These are phyloP conservation scores for Rhodomyrtus tomentosa DNA, from an alignment of 345 rosid species.

Conservation along the genomic window DNA sequence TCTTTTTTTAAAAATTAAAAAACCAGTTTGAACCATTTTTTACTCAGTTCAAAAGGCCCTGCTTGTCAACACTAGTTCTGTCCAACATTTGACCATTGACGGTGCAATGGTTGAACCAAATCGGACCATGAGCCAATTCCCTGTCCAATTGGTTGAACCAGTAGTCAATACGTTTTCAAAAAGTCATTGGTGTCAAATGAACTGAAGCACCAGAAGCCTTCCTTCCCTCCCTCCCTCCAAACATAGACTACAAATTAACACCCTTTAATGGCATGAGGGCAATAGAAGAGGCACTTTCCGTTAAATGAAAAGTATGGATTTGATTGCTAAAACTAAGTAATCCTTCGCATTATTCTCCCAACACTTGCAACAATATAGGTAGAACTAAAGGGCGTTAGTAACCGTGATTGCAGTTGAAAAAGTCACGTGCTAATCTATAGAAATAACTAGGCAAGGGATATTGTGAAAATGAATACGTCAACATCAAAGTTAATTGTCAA, in stretches of 20 bases:
- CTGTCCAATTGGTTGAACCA: neutral
- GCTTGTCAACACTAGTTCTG: neutral
- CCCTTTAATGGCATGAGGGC: neutral
- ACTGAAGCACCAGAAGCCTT: neutral
- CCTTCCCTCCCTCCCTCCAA: neutral
- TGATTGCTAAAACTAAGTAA: neutral
- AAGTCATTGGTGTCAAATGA: neutral
- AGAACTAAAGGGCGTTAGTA: neutral
- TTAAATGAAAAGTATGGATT: neutral
- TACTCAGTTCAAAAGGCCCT: neutral
- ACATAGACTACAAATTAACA: neutral
- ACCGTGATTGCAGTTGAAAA: neutral
- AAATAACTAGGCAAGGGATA: neutral
- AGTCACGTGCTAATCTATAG: neutral
- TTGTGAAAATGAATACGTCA: neutral
- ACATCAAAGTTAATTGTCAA: neutral
- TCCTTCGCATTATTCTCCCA: neutral
- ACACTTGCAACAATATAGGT: neutral
- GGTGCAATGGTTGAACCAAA: neutral
- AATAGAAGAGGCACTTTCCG: neutral
- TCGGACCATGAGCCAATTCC: neutral
- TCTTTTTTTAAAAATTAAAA: neutral
- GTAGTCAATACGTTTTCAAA: neutral
- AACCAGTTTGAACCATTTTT: neutral
- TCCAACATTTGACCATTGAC: neutral